Conservation (phyloP, 2,329 filamentous ascomycete species). For the Aspergillus viridinutans region DNA sequence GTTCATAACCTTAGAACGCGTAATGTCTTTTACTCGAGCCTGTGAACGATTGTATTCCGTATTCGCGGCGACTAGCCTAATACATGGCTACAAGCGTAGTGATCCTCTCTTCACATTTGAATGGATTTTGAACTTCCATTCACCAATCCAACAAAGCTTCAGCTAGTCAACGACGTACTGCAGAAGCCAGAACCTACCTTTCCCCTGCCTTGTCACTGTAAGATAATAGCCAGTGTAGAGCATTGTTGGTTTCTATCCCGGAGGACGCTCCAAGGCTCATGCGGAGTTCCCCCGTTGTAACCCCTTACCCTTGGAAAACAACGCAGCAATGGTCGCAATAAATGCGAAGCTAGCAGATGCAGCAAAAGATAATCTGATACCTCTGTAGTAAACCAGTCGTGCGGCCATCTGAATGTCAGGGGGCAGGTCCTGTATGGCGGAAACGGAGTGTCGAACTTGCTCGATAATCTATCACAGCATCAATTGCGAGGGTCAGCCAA, state of each 20-base stretch:
- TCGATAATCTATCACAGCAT: conserved; percentile 51
- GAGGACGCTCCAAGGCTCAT: not conserved
- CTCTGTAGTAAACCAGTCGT: conserved; percentile 57
- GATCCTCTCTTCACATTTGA: not conserved
- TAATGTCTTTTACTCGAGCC: not conserved
- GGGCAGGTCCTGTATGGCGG: conserved; percentile 52
- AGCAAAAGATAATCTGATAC: conserved; percentile 54
- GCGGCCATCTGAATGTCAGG: conserved; percentile 55
- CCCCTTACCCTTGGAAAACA: conserved; percentile 44
- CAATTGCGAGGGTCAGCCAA: conserved; percentile 23
- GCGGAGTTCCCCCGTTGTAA: conserved; percentile 8
- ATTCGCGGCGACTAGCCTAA: not conserved
- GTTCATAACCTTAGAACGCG: not conserved
- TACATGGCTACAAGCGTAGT: not conserved
- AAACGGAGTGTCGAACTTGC: conserved; percentile 58
- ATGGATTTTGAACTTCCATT: not conserved
- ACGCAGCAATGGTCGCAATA: conserved; percentile 46
- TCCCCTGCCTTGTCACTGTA: not conserved
- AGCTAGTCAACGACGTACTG: not conserved
- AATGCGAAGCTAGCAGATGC: conserved; percentile 51
- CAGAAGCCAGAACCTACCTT: not conserved
- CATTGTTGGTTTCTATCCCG: not conserved
- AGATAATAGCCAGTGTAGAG: not conserved
- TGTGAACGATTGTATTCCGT: no score
- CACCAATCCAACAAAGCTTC: not conserved